Conservation (phyloP, 2,329 filamentous ascomycete species). For the Harringtonia aguacate region DNA sequence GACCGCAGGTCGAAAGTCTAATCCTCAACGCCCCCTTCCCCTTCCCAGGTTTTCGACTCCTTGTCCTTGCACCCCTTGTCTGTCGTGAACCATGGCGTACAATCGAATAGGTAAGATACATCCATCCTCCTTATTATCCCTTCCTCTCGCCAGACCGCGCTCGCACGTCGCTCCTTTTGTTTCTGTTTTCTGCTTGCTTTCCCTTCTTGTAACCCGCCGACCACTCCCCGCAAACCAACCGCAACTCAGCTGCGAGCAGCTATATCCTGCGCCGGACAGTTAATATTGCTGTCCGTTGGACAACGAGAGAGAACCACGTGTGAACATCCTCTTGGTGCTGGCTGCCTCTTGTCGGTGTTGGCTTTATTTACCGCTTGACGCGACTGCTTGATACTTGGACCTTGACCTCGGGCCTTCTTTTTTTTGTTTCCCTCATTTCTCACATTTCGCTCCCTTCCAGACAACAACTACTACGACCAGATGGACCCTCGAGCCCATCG, state of each 20-base stretch:
- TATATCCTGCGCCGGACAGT: no score
- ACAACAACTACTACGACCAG: constrained; percentile 50
- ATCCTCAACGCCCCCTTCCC: neutral
- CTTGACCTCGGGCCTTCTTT: neutral
- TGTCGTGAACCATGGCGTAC: constrained; percentile 49
- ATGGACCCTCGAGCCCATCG: constrained; percentile 50
- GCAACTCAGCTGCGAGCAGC: no score
- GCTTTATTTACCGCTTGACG: neutral
- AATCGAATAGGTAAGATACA: constrained; percentile 66
- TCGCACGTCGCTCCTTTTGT: neutral
- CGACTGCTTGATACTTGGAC: neutral
- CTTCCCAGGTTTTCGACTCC: neutral
- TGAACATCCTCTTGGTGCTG: neutral
- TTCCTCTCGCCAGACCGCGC: neutral
- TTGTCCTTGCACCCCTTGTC: constrained; percentile 1
- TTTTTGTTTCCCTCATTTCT: neutral
- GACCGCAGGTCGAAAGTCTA: neutral
- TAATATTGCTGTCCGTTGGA: no score
- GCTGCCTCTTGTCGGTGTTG: neutral
- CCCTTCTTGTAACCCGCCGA: neutral
- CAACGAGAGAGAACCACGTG: no score
- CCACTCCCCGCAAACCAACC: neutral
- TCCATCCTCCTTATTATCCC: no score
- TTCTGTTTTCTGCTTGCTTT: neutral
- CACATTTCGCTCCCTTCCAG: constrained; percentile 18